Evolutionary conservation across 306 rosid genomes (phyloP).

Genomic region (Oxytropis ochrocephala): DNA sequence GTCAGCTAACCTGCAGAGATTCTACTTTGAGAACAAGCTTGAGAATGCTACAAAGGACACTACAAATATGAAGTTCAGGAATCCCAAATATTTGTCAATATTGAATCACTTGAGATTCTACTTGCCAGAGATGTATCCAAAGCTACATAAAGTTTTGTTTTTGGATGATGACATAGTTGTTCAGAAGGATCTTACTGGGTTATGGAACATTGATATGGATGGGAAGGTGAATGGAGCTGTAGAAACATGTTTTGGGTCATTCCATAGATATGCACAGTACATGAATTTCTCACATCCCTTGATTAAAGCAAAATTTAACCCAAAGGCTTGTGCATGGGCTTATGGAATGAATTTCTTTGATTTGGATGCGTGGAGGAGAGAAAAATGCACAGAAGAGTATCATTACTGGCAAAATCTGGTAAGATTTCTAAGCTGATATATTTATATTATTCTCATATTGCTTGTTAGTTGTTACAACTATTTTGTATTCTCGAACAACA

Average conservation of each 20-base stretch:
- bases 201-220: conserved; percentile 82
- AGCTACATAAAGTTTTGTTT: conserved; percentile 63
- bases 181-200: conserved; percentile 75
- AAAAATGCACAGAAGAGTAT: conserved; percentile 75
- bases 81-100: conserved; percentile 74
- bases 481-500: conserved; percentile 2
- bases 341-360: conserved; percentile 92
- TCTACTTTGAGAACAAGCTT: conserved; percentile 78
- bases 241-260: conserved; percentile 82
- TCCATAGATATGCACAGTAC: conserved; percentile 82
- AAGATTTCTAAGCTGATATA: conserved; percentile 13
- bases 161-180: conserved; percentile 84
- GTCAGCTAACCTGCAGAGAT: conserved; percentile 60
- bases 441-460: background rate
- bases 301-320: conserved; percentile 70
- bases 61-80: conserved; percentile 83
- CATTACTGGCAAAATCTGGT: conserved; percentile 93
- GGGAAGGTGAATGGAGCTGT: conserved; percentile 94
- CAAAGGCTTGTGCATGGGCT: conserved; percentile 89
- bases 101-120: conserved; percentile 81
- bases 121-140: conserved; percentile 84
- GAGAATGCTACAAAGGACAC: conserved; percentile 87
- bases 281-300: conserved; percentile 89
- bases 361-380: conserved; percentile 87
- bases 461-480: background rate